These are phyloP conservation scores for Macrocybe gigantea DNA, from an alignment of 768 basidiomycete species.

Conservation along the genomic window DNA sequence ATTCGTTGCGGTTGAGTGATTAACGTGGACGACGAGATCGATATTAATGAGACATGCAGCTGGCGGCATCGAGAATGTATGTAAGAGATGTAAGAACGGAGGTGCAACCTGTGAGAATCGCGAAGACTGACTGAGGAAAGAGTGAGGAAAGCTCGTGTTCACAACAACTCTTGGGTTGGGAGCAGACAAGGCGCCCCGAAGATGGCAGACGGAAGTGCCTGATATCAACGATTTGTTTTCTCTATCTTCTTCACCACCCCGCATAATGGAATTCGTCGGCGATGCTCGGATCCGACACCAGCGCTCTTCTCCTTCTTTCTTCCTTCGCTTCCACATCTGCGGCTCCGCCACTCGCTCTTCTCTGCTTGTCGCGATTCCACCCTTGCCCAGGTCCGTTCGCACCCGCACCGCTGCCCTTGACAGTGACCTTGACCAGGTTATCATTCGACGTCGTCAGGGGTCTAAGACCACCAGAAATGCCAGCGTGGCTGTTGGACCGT, in stretches of 20 bases:
- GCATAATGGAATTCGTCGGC: conserved; percentile 60
- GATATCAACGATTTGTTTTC: background rate
- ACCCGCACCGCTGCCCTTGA: conserved; percentile 20
- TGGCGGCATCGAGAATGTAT: too few species aligned
- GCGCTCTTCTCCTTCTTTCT: conserved; percentile 34
- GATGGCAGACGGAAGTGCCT: background rate
- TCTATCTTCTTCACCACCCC: conserved; percentile 44
- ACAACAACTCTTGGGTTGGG: too few species aligned
- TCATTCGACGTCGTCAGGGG: conserved; percentile 27
- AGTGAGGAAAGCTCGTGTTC: too few species aligned
- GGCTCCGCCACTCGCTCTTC: conserved; percentile 7
- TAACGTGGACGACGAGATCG: too few species aligned
- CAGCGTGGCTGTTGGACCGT: conserved; percentile 15
- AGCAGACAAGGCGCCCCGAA: too few species aligned
- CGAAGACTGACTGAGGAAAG: too few species aligned
- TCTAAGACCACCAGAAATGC: conserved; percentile 16
- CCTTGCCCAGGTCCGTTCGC: background rate
- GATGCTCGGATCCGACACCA: conserved; percentile 64
- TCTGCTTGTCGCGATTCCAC: conserved; percentile 3
- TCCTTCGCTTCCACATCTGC: conserved; percentile 22
- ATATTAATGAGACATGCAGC: too few species aligned
- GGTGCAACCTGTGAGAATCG: too few species aligned
- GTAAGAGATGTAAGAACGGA: too few species aligned
- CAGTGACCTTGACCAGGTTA: conserved; percentile 35
- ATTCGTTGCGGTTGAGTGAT: too few species aligned